Percentiles rank a stretch among this genome's conserved stretches.
Conservation (phyloP, 257 asterid genomes). For the Solanum tarijense region DNA sequence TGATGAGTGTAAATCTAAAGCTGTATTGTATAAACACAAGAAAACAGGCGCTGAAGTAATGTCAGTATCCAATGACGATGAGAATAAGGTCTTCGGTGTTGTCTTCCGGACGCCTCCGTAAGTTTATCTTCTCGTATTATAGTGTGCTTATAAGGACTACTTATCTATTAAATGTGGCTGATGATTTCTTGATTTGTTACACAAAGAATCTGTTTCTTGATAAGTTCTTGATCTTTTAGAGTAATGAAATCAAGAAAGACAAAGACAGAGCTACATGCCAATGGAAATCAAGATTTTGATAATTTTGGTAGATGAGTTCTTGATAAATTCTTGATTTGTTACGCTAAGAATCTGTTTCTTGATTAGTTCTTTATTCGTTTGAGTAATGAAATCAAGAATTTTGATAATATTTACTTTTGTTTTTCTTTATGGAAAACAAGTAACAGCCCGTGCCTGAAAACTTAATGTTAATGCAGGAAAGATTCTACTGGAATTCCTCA, state of each 20-base stretch:
- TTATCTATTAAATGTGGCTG: background rate
- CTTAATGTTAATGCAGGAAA: constrained; percentile 51
- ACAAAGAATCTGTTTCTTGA: background rate
- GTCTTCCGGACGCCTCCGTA: constrained; percentile 97
- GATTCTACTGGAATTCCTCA: constrained; percentile 99
- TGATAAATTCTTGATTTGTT: background rate
- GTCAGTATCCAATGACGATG: constrained; percentile 91
- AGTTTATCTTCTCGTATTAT: constrained; percentile 12
- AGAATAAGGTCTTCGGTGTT: constrained; percentile 92
- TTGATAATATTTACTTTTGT: background rate
- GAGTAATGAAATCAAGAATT: background rate
- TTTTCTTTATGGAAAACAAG: background rate
- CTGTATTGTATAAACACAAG: constrained; percentile 84
- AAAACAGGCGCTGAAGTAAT: constrained; percentile 94
- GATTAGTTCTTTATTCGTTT: background rate
- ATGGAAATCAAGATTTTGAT: background rate
- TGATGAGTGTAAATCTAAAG: constrained; percentile 91
- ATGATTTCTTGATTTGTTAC: background rate
- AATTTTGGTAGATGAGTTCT: background rate
- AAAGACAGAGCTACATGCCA: background rate
- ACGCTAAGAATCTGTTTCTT: background rate
- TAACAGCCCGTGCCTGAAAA: background rate
- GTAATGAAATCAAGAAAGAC: background rate
- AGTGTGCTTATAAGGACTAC: background rate
- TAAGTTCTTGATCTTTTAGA: background rate